Percentiles rank a stretch among this genome's conserved stretches.
Evolutionary conservation across 768 basidiomycete genomes (phyloP).

Genomic region (Suillus subaureus): DNA sequence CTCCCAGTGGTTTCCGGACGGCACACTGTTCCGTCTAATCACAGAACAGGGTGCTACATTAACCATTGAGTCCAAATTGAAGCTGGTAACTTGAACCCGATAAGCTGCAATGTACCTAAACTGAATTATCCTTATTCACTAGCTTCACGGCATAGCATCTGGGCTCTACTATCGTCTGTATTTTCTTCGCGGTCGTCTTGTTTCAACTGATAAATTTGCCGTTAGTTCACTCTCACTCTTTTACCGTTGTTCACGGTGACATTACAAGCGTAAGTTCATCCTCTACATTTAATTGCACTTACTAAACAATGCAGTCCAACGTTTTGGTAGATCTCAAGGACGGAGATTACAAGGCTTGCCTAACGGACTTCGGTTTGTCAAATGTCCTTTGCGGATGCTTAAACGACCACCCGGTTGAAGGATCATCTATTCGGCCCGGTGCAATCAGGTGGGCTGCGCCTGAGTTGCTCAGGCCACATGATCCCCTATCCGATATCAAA

Average conservation of each 20-base stretch:
- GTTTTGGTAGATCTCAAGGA: conserved; percentile 16
- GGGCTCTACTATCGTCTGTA: conserved; percentile 18
- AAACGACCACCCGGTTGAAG: conserved; percentile 22
- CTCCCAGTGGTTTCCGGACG: conserved; percentile 6
- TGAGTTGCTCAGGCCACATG: conserved; percentile 31
- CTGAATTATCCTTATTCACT: background rate
- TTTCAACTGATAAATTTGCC: background rate
- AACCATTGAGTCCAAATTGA: background rate
- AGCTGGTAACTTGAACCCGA: background rate
- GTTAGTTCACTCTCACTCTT: conserved; percentile 22
- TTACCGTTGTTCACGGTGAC: conserved; percentile 21
- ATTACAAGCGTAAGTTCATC: conserved; percentile 13
- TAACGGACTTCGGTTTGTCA: conserved; percentile 50
- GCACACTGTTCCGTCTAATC: background rate
- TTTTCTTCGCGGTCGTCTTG: no score
- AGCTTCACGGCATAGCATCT: conserved; percentile 19
- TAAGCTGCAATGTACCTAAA: background rate
- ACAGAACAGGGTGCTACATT: background rate
- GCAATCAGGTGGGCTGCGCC: conserved; percentile 7
- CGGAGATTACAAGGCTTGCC: conserved; percentile 32
- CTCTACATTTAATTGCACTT: background rate
- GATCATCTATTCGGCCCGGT: conserved; percentile 28
- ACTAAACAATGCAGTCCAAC: conserved; percentile 15
- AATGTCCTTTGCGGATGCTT: conserved; percentile 36
- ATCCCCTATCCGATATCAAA: conserved; percentile 8